phyloP scores from a whole-genome alignment of 495 filamentous ascomycete genomes.

The Xylaria castorea region DNA sequence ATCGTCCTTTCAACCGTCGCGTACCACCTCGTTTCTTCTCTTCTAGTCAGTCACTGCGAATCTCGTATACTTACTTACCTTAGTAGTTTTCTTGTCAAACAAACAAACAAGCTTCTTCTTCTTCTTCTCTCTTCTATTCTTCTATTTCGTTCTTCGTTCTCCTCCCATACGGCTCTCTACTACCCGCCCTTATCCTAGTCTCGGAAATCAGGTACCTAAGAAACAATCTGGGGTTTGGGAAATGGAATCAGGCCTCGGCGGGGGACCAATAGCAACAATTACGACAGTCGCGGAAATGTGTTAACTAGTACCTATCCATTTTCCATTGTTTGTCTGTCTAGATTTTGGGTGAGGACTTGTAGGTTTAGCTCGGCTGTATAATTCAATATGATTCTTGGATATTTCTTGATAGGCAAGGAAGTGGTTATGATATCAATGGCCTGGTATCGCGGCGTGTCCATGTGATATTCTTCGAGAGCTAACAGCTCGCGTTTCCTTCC shows the following conservation, averaged over 20 bases:
- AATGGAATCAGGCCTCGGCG: neutral
- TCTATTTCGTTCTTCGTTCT: neutral
- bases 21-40: neutral
- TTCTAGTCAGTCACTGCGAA: neutral
- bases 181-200: neutral
- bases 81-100: neutral
- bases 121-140: neutral
- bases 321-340: neutral
- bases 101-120: too few relatives aligned
- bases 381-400: neutral
- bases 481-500: neutral
- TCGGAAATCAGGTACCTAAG: neutral
- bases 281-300: neutral
- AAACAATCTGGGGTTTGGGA: neutral
- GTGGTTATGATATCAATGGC: neutral
- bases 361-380: neutral
- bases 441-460: neutral
- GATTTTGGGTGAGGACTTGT: neutral
- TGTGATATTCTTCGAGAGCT: neutral
- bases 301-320: neutral
- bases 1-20: neutral
- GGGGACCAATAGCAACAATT: constrained; percentile 1
- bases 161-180: neutral
- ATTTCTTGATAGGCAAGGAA: neutral
- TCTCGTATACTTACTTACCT: neutral